These are phyloP conservation scores for Monosporascus sp. DNA, from an alignment of 2,329 filamentous ascomycete genomes.

Conservation along the genomic window DNA sequence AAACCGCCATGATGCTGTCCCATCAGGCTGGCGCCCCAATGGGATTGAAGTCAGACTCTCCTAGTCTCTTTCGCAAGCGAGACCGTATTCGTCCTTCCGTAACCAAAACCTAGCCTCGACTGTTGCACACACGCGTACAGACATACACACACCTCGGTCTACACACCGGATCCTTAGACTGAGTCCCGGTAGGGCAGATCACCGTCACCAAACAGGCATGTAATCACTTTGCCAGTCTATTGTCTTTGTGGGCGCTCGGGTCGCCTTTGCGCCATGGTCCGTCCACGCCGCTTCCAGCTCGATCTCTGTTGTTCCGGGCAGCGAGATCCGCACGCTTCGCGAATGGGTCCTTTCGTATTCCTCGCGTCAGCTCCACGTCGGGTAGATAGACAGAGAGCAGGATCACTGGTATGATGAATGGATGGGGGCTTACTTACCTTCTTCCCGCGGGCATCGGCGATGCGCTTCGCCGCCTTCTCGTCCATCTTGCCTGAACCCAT, in stretches of 20 bases:
- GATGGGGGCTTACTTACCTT: conserved; percentile 23
- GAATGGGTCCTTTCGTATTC: conserved; percentile 17
- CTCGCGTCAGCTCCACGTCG: neutral
- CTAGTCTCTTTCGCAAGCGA: no score
- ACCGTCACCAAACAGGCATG: neutral
- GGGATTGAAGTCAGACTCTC: no score
- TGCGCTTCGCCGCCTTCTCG: conserved; percentile 34
- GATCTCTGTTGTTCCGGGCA: conserved; percentile 13
- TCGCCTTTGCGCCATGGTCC: conserved; percentile 1
- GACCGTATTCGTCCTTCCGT: no score
- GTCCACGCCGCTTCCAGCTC: conserved; percentile 7
- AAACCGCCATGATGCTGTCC: no score
- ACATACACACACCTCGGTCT: no score
- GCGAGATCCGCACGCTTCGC: conserved; percentile 18
- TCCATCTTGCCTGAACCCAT: conserved; percentile 38
- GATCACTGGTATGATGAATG: neutral
- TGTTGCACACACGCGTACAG: no score
- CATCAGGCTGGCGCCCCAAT: no score
- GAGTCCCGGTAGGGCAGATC: no score
- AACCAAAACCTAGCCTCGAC: no score
- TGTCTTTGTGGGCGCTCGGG: neutral
- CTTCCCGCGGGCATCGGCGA: conserved; percentile 34
- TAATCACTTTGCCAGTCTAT: neutral
- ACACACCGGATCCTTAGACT: no score
- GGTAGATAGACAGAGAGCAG: neutral